phyloP scores from a whole-genome alignment of 306 rosid genomes.

The Senna tora region DNA sequence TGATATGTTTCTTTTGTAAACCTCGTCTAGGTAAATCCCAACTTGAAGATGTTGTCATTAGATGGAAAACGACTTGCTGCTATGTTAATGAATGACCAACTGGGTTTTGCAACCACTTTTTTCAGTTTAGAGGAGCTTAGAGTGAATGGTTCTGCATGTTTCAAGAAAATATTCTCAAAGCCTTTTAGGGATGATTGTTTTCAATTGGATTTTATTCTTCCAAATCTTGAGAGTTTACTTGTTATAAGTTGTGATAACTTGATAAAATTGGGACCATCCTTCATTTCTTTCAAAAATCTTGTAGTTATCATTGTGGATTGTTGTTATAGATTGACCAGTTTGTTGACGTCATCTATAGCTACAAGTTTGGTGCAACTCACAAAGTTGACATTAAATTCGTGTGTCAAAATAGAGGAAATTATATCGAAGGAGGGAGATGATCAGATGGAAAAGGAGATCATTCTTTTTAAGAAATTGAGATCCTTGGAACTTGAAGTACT shows the following conservation, averaged over 20 bases:
- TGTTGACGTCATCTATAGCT: neutral
- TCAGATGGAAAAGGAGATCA: neutral
- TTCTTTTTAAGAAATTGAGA: neutral
- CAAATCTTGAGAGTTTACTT: too few species aligned
- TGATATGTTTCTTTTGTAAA: too few species aligned
- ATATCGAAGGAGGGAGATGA: neutral
- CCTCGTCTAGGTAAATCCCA: neutral
- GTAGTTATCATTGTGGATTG: rapidly evolving
- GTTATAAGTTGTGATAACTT: neutral
- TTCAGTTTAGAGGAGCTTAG: neutral
- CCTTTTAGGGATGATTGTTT: neutral
- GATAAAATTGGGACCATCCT: neutral
- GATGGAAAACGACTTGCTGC: neutral
- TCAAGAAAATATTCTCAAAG: neutral
- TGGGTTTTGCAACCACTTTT: neutral
- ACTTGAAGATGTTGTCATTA: neutral
- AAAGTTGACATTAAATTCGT: rapidly evolving
- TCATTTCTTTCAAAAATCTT: neutral
- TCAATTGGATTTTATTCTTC: neutral
- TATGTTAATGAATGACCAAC: neutral
- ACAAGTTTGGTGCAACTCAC: neutral
- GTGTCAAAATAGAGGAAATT: neutral
- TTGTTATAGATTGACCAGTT: neutral
- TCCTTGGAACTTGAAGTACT: rapidly evolving
- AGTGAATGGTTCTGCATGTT: neutral